A percentile compares a stretch with the other conserved stretches of the same genome.
phyloP scores from a whole-genome alignment of 2,329 filamentous ascomycete genomes.

The Hypoxylon rubiginosum region DNA sequence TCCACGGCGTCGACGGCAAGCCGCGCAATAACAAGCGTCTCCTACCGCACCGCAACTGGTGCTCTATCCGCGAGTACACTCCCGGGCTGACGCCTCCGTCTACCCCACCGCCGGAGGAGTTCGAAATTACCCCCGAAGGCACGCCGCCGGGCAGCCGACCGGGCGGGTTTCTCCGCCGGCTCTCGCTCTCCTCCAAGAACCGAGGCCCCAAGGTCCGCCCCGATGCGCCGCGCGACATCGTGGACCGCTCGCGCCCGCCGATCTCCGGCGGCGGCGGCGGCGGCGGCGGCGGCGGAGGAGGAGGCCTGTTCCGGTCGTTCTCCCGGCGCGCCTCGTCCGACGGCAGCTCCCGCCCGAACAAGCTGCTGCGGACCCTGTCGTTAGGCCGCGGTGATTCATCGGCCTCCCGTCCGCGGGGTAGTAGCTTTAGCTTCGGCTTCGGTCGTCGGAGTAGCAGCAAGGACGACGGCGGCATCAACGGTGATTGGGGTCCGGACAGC shows the following conservation, averaged over 20 bases:
- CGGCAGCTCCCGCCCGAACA: conserved; percentile 54
- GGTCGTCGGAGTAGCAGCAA: conserved; percentile 59
- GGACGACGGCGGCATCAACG: conserved; percentile 69
- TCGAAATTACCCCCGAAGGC: conserved; percentile 56
- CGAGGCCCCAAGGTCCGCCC: conserved; percentile 54
- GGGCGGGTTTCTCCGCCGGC: conserved; percentile 60
- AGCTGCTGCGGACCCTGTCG: conserved; percentile 71
- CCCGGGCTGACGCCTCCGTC: conserved; percentile 81
- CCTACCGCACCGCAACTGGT: conserved; percentile 94
- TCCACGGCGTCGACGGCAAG: conserved; percentile 88
- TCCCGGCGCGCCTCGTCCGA: conserved; percentile 57
- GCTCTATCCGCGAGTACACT: conserved; percentile 86
- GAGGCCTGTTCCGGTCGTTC: conserved; percentile 62
- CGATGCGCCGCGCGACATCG: conserved; percentile 55
- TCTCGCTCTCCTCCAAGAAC: conserved; percentile 60
- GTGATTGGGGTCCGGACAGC: conserved; percentile 63
- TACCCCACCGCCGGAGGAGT: conserved; percentile 70
- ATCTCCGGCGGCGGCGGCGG: conserved; percentile 60
- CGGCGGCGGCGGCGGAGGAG: too few species aligned
- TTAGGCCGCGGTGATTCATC: conserved; percentile 65
- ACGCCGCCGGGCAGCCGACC: conserved; percentile 53
- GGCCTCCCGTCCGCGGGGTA: conserved; percentile 54
- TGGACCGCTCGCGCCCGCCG: conserved; percentile 62
- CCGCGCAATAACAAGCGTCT: conserved; percentile 91
- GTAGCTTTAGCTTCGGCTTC: conserved; percentile 53